Percentiles rank a stretch among this genome's conserved stretches.
Evolutionary conservation across 768 basidiomycete species (phyloP).

Genomic region (Boletellus ananas): DNA sequence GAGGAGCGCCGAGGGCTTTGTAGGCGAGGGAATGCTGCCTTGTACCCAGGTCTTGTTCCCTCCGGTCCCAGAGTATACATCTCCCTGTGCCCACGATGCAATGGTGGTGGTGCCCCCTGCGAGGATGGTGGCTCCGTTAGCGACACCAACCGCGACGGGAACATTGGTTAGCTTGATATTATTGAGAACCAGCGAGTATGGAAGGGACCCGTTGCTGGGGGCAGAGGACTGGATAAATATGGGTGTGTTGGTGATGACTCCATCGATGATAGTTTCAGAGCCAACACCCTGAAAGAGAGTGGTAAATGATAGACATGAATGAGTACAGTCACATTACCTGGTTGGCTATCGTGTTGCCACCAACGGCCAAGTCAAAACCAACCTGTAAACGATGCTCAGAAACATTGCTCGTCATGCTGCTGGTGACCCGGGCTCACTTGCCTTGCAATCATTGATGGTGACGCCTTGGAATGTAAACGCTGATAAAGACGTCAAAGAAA

Average conservation of each 20-base stretch:
- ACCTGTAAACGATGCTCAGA: slow-evolving; percentile 20
- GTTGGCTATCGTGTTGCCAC: slow-evolving; percentile 27
- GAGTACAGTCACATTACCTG: slow-evolving; percentile 28
- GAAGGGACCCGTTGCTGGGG: slow-evolving; percentile 26
- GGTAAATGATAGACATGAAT: not conserved
- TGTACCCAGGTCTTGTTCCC: slow-evolving; percentile 46
- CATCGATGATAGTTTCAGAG: slow-evolving; percentile 44
- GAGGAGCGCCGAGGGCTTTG: slow-evolving; percentile 54
- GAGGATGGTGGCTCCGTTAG: slow-evolving; percentile 31
- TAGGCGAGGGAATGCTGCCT: slow-evolving; percentile 39
- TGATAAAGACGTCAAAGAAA: slow-evolving; percentile 11
- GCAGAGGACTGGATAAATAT: slow-evolving; percentile 40
- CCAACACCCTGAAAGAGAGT: slow-evolving; percentile 35
- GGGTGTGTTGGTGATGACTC: slow-evolving; percentile 40
- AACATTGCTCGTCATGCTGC: not conserved
- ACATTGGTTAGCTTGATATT: slow-evolving; percentile 36
- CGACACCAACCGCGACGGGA: slow-evolving; percentile 31
- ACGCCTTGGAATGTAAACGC: slow-evolving; percentile 54
- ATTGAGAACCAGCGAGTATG: slow-evolving; percentile 34
- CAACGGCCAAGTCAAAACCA: slow-evolving; percentile 44
- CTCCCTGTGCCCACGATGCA: slow-evolving; percentile 70
- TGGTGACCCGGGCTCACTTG: not conserved
- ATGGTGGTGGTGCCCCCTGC: slow-evolving; percentile 35
- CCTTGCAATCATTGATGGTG: slow-evolving; percentile 39
- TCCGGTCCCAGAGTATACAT: slow-evolving; percentile 56